Conservation (phyloP, 345 rosid genomes). For the Balakata baccata region DNA sequence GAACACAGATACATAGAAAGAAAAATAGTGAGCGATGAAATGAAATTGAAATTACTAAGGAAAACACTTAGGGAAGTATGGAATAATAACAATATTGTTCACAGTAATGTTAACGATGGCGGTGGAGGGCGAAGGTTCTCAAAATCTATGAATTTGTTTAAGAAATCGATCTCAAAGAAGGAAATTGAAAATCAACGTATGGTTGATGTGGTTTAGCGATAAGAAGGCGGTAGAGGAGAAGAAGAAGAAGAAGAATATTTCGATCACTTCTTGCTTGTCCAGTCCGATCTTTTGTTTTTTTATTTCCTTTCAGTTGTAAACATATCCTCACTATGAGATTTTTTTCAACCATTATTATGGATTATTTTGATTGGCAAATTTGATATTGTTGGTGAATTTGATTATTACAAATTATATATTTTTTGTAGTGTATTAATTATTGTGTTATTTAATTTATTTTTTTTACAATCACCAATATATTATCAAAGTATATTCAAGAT, state of each 20-base stretch:
- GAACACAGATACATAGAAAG: too few species aligned
- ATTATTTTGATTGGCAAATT: too few species aligned
- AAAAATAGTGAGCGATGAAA: conserved; percentile 36
- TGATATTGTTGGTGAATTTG: too few species aligned
- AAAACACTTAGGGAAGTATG: conserved; percentile 37
- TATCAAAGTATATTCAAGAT: too few species aligned
- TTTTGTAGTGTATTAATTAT: too few species aligned
- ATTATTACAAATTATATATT: too few species aligned
- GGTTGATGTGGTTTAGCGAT: background rate
- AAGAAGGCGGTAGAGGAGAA: conserved; percentile 6
- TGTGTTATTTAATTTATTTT: too few species aligned
- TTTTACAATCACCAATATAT: too few species aligned
- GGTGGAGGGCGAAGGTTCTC: conserved; percentile 17
- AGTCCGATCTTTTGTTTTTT: conserved; percentile 69
- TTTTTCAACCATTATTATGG: too few species aligned
- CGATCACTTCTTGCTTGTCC: conserved; percentile 62
- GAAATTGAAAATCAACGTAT: background rate
- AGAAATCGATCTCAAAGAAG: conserved; percentile 22
- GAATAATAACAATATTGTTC: conserved; percentile 12
- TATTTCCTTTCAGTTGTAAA: too few species aligned
- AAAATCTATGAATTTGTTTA: conserved; percentile 25
- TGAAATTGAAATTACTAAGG: conserved; percentile 33
- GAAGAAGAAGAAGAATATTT: conserved; percentile 28
- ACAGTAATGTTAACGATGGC: background rate
- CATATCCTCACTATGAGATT: too few species aligned